Evolutionary conservation across 768 basidiomycete genomes (phyloP).

Genomic region (Pleurotus sapidus): DNA sequence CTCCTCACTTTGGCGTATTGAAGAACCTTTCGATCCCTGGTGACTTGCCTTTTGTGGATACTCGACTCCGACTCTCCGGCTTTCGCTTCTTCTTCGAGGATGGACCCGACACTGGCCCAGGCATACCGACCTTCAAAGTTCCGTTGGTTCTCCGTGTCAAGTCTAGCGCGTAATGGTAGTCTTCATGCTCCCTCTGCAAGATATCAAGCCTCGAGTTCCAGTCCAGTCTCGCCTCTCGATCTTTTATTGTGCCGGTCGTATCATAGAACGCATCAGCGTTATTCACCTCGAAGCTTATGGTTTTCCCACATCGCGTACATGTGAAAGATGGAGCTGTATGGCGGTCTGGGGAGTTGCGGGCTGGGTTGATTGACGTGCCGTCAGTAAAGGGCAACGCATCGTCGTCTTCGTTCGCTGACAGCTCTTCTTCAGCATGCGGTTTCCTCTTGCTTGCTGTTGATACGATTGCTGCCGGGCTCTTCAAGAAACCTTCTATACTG

Average conservation of each 20-base stretch:
- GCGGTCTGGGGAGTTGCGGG: neutral
- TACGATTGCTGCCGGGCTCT: slow-evolving; percentile 34
- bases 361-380: neutral
- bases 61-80: slow-evolving; percentile 5
- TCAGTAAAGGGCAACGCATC: neutral
- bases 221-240: slow-evolving; percentile 33
- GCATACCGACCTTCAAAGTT: slow-evolving; percentile 12
- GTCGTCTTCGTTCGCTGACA: neutral
- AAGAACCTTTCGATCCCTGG: slow-evolving; percentile 41
- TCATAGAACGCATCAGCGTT: slow-evolving; percentile 8
- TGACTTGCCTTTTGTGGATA: slow-evolving; percentile 25
- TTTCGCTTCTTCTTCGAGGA: slow-evolving; percentile 17
- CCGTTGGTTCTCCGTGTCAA: slow-evolving; percentile 45
- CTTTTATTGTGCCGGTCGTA: slow-evolving; percentile 22
- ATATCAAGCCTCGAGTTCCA: slow-evolving; percentile 24
- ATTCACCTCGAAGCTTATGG: slow-evolving; percentile 30
- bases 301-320: slow-evolving; percentile 59
- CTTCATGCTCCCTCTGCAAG: slow-evolving; percentile 66
- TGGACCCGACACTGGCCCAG: slow-evolving; percentile 7
- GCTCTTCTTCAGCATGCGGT: neutral
- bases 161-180: slow-evolving; percentile 87
- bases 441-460: neutral
- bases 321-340: slow-evolving; percentile 34
- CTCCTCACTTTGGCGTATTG: slow-evolving; percentile 8
- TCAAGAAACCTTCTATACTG: slow-evolving; percentile 87